Conservation (phyloP, 139 green algal genomes). For the Gonium pectorale region DNA sequence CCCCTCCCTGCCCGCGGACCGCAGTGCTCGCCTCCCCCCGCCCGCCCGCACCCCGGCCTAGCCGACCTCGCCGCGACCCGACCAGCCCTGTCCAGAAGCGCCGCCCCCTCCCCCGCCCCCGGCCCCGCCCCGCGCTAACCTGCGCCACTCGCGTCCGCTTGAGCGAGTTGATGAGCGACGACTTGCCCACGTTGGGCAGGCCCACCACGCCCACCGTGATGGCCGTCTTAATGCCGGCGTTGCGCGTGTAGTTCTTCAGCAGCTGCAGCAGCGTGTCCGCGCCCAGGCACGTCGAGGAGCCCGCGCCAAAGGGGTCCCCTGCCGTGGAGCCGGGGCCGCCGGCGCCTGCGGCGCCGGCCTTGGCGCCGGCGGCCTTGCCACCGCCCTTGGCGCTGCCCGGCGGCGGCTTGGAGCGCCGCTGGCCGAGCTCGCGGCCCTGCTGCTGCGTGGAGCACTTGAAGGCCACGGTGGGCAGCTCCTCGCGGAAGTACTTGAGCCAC, state of each 20-base stretch:
- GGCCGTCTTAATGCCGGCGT: slow-evolving; percentile 87
- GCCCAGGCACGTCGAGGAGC: slow-evolving; percentile 70
- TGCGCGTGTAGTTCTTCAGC: slow-evolving; percentile 97
- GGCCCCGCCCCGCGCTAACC: slow-evolving; percentile 37
- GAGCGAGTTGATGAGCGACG: slow-evolving; percentile 96
- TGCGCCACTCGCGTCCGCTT: slow-evolving; percentile 89
- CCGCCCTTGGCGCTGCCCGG: not conserved
- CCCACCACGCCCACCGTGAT: slow-evolving; percentile 98
- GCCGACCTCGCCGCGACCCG: too few relatives aligned
- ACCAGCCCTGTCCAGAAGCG: not conserved
- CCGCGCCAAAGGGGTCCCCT: not conserved
- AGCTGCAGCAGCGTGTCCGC: slow-evolving; percentile 97
- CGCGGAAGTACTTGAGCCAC: slow-evolving; percentile 95
- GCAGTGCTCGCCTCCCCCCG: too few relatives aligned
- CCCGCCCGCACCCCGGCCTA: too few relatives aligned
- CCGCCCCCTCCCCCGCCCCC: not conserved
- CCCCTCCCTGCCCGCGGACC: too few relatives aligned
- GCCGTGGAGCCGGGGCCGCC: not conserved
- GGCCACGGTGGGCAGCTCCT: slow-evolving; percentile 94
- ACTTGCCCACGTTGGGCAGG: slow-evolving; percentile 99
- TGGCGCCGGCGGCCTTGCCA: not conserved
- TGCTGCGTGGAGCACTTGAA: slow-evolving; percentile 98
- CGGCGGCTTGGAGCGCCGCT: too few relatives aligned
- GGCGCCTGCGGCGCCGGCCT: not conserved
- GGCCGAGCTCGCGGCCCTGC: slow-evolving; percentile 63